Evolutionary conservation across 306 rosid genomes (phyloP).

Genomic region (Vigna unguiculata): DNA sequence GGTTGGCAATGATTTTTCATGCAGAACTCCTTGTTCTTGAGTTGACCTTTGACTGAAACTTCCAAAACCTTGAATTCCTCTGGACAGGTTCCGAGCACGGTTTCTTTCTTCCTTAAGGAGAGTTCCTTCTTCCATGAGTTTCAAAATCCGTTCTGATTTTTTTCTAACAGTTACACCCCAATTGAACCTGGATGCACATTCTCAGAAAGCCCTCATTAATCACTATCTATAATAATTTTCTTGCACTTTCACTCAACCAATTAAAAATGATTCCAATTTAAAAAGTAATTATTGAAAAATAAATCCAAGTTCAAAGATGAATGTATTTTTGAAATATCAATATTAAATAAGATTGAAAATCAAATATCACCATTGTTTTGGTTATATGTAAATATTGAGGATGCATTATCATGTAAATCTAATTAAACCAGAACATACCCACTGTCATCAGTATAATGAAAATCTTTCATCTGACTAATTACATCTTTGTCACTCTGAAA

Average conservation of each 20-base stretch:
- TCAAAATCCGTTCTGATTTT: conserved; percentile 65
- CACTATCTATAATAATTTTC: not conserved
- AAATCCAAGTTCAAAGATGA: too few relatives aligned
- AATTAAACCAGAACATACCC: conserved; percentile 53
- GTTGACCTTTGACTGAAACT: conserved; percentile 56
- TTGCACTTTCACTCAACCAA: not conserved
- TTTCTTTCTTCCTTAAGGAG: conserved; percentile 69
- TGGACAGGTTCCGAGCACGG: conserved; percentile 65
- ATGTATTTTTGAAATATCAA: too few relatives aligned
- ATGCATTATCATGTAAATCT: too few relatives aligned
- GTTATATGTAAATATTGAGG: too few relatives aligned
- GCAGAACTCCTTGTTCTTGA: conserved; percentile 44
- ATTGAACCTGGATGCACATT: conserved; percentile 64
- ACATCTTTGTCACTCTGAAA: conserved; percentile 65
- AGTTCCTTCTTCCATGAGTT: conserved; percentile 58
- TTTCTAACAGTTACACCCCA: conserved; percentile 75
- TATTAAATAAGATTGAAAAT: too few relatives aligned
- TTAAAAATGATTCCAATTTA: not conserved
- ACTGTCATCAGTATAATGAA: conserved; percentile 67
- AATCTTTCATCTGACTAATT: conserved; percentile 58
- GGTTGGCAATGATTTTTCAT: conserved; percentile 48
- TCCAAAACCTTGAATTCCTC: conserved; percentile 81
- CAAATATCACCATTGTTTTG: too few relatives aligned
- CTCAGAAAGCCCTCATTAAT: not conserved
- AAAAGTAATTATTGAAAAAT: too few relatives aligned